phyloP scores from a whole-genome alignment of 2,329 filamentous ascomycete genomes.

The Aureobasidium uvarum region DNA sequence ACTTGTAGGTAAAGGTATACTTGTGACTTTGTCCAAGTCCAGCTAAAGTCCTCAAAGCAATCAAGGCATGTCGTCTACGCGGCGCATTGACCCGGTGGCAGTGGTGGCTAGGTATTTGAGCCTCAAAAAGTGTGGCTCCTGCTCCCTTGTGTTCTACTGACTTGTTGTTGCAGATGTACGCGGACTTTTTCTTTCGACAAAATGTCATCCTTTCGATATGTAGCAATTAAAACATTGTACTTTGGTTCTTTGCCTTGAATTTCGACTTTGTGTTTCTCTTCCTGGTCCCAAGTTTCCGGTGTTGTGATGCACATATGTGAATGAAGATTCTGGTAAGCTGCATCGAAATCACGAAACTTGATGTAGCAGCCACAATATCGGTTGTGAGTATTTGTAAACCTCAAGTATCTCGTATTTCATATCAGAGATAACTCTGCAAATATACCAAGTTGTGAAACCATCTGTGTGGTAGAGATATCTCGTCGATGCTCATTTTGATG shows the following conservation, averaged over 20 bases:
- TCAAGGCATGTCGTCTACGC: background rate
- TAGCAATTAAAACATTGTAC: background rate
- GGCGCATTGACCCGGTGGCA: conserved; percentile 9
- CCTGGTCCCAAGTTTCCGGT: background rate
- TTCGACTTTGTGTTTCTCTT: background rate
- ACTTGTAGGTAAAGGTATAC: background rate
- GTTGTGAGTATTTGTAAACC: too few species aligned
- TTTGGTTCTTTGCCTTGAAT: background rate
- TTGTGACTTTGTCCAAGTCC: background rate
- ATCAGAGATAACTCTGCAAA: background rate
- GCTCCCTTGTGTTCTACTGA: background rate
- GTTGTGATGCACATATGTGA: background rate
- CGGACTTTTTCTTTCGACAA: background rate
- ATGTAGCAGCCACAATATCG: background rate
- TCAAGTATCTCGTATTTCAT: background rate
- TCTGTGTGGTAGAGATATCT: background rate
- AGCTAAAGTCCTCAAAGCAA: background rate
- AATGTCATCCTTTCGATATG: background rate
- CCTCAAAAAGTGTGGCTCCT: conserved; percentile 11
- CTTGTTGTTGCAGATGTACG: background rate
- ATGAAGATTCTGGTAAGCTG: background rate
- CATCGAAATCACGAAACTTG: background rate
- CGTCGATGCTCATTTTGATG: background rate
- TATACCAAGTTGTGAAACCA: background rate
- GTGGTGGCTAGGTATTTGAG: conserved; percentile 1